These are phyloP conservation scores for Boeremia lycopersici DNA, from an alignment of 2,329 filamentous ascomycete genomes.

Conservation along the genomic window DNA sequence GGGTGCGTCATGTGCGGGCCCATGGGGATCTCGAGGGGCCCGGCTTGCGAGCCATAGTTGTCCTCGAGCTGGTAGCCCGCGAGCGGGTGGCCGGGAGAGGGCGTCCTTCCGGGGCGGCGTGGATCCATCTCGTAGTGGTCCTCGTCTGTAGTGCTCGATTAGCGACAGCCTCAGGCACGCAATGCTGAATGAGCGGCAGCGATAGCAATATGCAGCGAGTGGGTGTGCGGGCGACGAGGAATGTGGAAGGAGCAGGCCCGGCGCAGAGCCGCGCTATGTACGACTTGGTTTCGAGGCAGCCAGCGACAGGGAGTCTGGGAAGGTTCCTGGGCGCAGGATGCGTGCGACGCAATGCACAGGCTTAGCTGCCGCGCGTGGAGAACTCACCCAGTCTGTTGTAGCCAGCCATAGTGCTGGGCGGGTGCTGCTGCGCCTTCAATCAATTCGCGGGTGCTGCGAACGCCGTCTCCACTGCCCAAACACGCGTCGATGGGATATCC, in stretches of 20 bases:
- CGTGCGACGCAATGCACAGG: slow-evolving; percentile 19
- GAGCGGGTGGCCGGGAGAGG: slow-evolving; percentile 76
- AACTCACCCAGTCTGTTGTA: slow-evolving; percentile 48
- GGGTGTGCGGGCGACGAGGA: slow-evolving; percentile 18
- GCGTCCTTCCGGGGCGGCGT: slow-evolving; percentile 60
- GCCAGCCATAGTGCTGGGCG: slow-evolving; percentile 35
- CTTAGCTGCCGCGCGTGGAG: slow-evolving; percentile 13
- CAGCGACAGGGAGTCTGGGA: slow-evolving; percentile 14
- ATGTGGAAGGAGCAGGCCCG: slow-evolving; percentile 9
- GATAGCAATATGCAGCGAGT: slow-evolving; percentile 14
- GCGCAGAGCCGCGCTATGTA: slow-evolving; percentile 11
- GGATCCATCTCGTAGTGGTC: slow-evolving; percentile 56
- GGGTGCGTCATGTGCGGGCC: slow-evolving; percentile 56
- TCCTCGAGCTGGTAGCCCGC: slow-evolving; percentile 85
- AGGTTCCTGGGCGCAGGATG: slow-evolving; percentile 22
- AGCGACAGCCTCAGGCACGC: slow-evolving; percentile 26
- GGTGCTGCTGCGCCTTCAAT: slow-evolving; percentile 33
- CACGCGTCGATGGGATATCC: slow-evolving; percentile 21
- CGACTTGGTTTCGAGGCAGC: slow-evolving; percentile 2
- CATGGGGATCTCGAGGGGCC: slow-evolving; percentile 72
- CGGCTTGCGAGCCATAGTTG: slow-evolving; percentile 62
- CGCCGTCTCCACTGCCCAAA: slow-evolving; percentile 24
- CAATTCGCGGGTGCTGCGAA: slow-evolving; percentile 26
- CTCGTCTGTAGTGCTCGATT: slow-evolving; percentile 29
- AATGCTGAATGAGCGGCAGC: slow-evolving; percentile 18